A percentile compares a stretch with the other conserved stretches of the same genome.
These are phyloP conservation scores for Leishmania arabica DNA, from an alignment of 208 protist genomes.

Conservation along the genomic window DNA sequence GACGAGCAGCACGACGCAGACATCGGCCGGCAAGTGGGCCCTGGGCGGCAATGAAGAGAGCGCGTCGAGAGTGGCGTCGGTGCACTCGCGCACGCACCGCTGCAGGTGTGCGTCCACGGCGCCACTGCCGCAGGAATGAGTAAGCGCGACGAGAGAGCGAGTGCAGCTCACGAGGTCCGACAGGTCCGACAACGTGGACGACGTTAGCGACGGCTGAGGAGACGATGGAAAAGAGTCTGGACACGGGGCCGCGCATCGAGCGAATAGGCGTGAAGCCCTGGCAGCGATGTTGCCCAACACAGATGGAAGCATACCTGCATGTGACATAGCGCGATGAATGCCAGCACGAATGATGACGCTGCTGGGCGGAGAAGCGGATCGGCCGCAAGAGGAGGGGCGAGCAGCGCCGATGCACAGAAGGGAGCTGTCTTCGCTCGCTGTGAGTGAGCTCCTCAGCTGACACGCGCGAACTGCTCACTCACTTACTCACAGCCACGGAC, in stretches of 20 bases:
- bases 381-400: not conserved
- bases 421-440: not conserved
- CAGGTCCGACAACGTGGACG: conserved; percentile 7
- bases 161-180: conserved; percentile 21
- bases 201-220: not conserved
- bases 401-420: not conserved
- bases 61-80: conserved; percentile 11
- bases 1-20: conserved; percentile 36
- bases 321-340: not conserved
- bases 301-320: not conserved
- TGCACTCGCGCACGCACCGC: conserved; percentile 11
- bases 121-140: conserved; percentile 1
- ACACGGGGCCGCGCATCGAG: not conserved
- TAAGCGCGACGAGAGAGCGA: conserved; percentile 21
- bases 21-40: conserved; percentile 30
- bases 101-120: conserved; percentile 8
- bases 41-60: conserved; percentile 32
- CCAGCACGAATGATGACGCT: not conserved
- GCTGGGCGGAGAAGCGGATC: not conserved
- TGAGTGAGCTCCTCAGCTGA: too few relatives aligned
- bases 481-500: not conserved
- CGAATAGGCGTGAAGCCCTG: conserved; percentile 15
- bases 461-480: too few relatives aligned
- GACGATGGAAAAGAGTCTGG: conserved; percentile 1
- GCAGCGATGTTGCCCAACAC: conserved; percentile 19